These are phyloP conservation scores for Coniferiporia sulphurascens DNA, from an alignment of 1,284 basidiomycete species.

Conservation along the genomic window DNA sequence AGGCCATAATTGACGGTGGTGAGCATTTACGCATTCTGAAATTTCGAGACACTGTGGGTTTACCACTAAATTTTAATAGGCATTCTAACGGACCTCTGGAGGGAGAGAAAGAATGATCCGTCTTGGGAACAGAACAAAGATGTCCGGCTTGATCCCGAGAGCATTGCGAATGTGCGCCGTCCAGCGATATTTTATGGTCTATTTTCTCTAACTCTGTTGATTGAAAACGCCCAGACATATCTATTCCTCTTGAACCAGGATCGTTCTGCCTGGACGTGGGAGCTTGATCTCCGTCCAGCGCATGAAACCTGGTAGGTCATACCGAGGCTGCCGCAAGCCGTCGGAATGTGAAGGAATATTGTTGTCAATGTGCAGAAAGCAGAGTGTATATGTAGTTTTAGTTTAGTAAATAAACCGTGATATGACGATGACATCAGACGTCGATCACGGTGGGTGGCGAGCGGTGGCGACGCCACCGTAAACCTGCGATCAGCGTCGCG, in stretches of 20 bases:
- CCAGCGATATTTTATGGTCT: not conserved
- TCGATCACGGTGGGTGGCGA: not conserved
- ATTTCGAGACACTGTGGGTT: not conserved
- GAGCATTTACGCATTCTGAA: not conserved
- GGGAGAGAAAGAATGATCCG: constrained; percentile 17
- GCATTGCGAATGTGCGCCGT: constrained; percentile 26
- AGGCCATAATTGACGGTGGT: constrained; percentile 13
- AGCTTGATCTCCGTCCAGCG: constrained; percentile 52
- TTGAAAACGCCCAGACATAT: constrained; percentile 33
- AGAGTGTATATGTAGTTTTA: not conserved
- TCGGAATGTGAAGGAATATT: not conserved
- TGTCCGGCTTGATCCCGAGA: constrained; percentile 23
- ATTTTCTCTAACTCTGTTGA: not conserved
- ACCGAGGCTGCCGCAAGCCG: too few species aligned
- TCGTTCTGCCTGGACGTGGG: constrained; percentile 63
- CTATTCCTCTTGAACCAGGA: constrained; percentile 56
- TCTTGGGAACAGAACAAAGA: constrained; percentile 23
- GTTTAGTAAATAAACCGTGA: too few species aligned
- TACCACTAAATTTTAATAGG: not conserved
- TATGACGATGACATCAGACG: not conserved
- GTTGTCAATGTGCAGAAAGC: not conserved
- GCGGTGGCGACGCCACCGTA: too few species aligned
- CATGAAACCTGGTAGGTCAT: constrained; percentile 35
- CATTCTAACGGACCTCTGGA: constrained; percentile 1
- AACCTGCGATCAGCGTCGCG: too few species aligned